Conservation (phyloP, 441 rosid species). For the Pelargonium cotyledonis region DNA sequence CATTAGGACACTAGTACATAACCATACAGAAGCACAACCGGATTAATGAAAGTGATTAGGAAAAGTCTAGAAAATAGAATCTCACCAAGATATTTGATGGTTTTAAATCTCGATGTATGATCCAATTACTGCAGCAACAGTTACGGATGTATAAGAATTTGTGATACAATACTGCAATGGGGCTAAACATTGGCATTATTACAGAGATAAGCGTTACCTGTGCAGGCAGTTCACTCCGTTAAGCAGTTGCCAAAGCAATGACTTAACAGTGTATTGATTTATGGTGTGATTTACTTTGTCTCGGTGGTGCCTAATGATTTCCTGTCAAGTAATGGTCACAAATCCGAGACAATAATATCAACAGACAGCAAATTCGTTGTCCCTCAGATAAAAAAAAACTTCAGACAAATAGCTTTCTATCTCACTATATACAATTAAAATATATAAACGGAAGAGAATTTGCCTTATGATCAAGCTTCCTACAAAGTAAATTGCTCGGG, state of each 20-base stretch:
- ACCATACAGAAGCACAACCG: not conserved
- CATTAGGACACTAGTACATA: not conserved
- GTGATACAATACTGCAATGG: not conserved
- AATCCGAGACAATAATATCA: too few species aligned
- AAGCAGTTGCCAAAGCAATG: constrained; percentile 94
- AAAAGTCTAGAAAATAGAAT: not conserved
- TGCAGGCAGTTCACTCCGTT: constrained; percentile 94
- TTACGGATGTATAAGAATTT: not conserved
- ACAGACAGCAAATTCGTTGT: too few species aligned
- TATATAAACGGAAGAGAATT: not conserved
- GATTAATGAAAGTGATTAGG: not conserved
- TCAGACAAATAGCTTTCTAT: too few species aligned
- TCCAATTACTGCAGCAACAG: constrained; percentile 62
- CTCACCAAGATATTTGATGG: constrained; percentile 92
- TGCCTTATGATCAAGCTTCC: too few species aligned
- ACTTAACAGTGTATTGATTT: constrained; percentile 78
- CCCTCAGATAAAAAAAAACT: too few species aligned
- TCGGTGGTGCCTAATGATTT: constrained; percentile 85
- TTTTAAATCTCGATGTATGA: constrained; percentile 91
- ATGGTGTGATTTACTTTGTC: constrained; percentile 62
- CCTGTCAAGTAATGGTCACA: constrained; percentile 22
- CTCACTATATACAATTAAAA: not conserved
- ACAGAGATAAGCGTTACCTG: constrained; percentile 16
- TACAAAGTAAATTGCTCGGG: too few species aligned
- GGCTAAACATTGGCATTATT: not conserved